Conservation (phyloP, 2,329 filamentous ascomycete genomes). For the Myriosclerotinia scirpicola region DNA sequence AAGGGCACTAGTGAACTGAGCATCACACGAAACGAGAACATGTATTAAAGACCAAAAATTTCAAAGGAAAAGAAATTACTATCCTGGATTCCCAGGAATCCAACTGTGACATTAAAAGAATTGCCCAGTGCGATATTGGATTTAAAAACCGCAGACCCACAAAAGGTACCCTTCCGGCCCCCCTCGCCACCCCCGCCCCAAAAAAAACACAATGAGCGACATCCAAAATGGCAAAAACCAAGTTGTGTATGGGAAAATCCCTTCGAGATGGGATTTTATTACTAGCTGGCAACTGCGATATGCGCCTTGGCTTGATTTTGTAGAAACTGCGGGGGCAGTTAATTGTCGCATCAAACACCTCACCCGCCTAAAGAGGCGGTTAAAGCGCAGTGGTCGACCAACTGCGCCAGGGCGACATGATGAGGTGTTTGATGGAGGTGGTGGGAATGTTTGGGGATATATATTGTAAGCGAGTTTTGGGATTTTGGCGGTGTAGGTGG, state of each 20-base stretch:
- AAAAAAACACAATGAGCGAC: neutral
- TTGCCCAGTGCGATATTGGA: neutral
- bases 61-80: neutral
- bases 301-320: too few relatives aligned
- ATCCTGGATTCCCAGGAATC: neutral
- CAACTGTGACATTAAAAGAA: neutral
- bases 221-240: neutral
- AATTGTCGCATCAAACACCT: neutral
- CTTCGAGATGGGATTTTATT: neutral
- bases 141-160: neutral
- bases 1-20: neutral
- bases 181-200: too few relatives aligned
- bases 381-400: neutral
- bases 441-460: neutral
- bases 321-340: too few relatives aligned
- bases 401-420: constrained; percentile 2
- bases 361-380: neutral
- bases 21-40: neutral
- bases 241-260: neutral
- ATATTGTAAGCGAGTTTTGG: neutral
- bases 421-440: neutral
- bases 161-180: too few relatives aligned
- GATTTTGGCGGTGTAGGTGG: too few relatives aligned
- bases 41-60: neutral
- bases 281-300: neutral